Evolutionary conservation across 139 green algal species (phyloP).

Genomic region (Tetraselmis striata): DNA sequence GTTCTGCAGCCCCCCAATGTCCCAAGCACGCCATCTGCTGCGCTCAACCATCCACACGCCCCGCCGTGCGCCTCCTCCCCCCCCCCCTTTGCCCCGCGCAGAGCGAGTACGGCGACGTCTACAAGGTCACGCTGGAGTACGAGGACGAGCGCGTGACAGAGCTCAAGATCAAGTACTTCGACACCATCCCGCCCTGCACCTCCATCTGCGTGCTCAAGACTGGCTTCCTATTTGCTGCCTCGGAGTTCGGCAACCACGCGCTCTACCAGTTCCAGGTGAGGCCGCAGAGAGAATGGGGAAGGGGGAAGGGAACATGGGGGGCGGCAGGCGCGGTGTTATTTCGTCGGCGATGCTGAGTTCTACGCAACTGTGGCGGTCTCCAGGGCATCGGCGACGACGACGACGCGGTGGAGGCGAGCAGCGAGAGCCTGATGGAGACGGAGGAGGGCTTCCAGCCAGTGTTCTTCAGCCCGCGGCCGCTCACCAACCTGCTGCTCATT

Average conservation of each 20-base stretch:
- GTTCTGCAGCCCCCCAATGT: no score
- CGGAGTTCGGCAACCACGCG: constrained; percentile 92
- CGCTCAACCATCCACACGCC: no score
- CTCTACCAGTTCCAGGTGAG: constrained; percentile 94
- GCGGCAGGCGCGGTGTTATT: constrained; percentile 10
- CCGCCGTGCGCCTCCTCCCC: no score
- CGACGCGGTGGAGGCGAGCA: constrained; percentile 74
- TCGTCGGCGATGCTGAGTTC: constrained; percentile 1
- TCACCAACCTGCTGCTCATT: constrained; percentile 84
- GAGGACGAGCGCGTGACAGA: constrained; percentile 72
- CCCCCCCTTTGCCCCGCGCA: constrained; percentile 32
- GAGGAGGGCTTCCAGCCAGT: constrained; percentile 87
- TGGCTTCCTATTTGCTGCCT: constrained; percentile 94
- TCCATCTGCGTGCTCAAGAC: constrained; percentile 88
- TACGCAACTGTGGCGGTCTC: not conserved
- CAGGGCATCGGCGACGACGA: constrained; percentile 90
- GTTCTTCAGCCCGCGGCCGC: constrained; percentile 82
- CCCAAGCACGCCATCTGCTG: no score
- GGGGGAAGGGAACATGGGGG: constrained; percentile 4
- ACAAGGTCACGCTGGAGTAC: constrained; percentile 84
- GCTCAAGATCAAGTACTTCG: constrained; percentile 95
- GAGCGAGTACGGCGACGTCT: constrained; percentile 97
- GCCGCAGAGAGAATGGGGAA: no score
- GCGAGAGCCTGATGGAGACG: constrained; percentile 55
- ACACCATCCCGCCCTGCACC: constrained; percentile 79